phyloP scores from a whole-genome alignment of 305 asterid genomes.

The Fraxinus floribunda region DNA sequence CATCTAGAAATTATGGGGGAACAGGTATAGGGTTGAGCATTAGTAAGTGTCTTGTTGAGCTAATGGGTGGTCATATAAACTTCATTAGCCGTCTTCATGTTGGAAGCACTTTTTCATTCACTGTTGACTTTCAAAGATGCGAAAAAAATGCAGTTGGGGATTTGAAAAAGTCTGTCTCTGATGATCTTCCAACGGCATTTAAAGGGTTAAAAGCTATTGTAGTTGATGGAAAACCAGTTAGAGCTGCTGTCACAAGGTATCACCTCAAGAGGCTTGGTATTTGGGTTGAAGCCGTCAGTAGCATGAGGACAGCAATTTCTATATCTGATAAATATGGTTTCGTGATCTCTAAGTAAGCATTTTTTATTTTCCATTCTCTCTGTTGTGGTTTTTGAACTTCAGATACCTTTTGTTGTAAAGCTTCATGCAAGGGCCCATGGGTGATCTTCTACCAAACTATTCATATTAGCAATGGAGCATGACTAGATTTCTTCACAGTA shows the following conservation, averaged over 20 bases:
- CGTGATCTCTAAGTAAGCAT: constrained; percentile 49
- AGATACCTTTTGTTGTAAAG: neutral
- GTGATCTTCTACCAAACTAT: neutral
- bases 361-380: constrained; percentile 11
- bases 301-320: constrained; percentile 47
- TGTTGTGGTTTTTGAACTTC: neutral
- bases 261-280: constrained; percentile 84
- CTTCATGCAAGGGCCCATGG: neutral
- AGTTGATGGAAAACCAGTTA: constrained; percentile 70
- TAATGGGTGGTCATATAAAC: constrained; percentile 83
- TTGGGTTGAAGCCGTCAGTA: constrained; percentile 49
- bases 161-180: constrained; percentile 45
- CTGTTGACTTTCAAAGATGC: constrained; percentile 50
- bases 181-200: constrained; percentile 57
- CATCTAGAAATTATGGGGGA: constrained; percentile 88
- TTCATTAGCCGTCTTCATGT: constrained; percentile 71
- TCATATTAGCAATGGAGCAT: neutral
- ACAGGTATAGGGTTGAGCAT: constrained; percentile 95
- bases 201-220: constrained; percentile 69
- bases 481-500: neutral
- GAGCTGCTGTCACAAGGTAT: constrained; percentile 78
- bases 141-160: constrained; percentile 41
- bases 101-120: constrained; percentile 91
- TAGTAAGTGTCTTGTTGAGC: constrained; percentile 85
- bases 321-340: constrained; percentile 39